Percentiles rank a stretch among this genome's conserved stretches.
These are phyloP conservation scores for Neodidymelliopsis sp. DNA, from an alignment of 2,329 filamentous ascomycete genomes.

Conservation along the genomic window DNA sequence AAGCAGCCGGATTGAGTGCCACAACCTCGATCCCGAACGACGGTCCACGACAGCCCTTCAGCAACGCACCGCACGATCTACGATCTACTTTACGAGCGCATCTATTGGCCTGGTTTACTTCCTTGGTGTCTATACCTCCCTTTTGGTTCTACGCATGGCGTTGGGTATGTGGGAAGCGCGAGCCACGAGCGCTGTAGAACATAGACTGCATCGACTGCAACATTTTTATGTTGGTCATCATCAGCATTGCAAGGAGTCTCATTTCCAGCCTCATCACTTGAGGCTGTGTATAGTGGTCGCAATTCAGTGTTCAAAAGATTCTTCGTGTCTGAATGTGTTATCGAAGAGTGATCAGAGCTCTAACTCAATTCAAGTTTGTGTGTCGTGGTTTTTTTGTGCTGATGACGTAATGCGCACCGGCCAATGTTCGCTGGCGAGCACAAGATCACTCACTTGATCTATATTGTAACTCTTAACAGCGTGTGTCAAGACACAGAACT, in stretches of 20 bases:
- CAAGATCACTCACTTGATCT: no score
- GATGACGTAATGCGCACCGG: constrained; percentile 15
- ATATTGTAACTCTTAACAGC: no score
- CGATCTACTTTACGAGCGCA: constrained; percentile 19
- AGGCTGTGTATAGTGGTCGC: constrained; percentile 15
- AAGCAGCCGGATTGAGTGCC: constrained; percentile 2
- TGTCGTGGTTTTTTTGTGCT: background rate
- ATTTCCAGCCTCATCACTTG: constrained; percentile 5
- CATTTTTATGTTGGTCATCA: constrained; percentile 19
- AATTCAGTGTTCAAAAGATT: background rate
- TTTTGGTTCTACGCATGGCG: constrained; percentile 32
- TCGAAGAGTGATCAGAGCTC: no score
- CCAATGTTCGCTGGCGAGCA: no score
- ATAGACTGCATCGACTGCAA: constrained; percentile 26
- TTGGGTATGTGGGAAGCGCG: constrained; percentile 38
- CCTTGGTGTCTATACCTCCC: constrained; percentile 33
- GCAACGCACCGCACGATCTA: constrained; percentile 12
- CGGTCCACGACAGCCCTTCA: background rate
- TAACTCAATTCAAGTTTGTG: no score
- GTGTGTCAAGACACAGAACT: no score
- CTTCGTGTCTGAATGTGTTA: no score
- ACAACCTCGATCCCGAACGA: background rate
- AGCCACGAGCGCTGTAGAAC: constrained; percentile 25
- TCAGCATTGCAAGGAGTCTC: constrained; percentile 33
- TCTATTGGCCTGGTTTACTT: constrained; percentile 17